Base-by-base conservation (phyloP, 2,329 filamentous ascomycete genomes). In the Trichoderma aggressivum region DNA sequence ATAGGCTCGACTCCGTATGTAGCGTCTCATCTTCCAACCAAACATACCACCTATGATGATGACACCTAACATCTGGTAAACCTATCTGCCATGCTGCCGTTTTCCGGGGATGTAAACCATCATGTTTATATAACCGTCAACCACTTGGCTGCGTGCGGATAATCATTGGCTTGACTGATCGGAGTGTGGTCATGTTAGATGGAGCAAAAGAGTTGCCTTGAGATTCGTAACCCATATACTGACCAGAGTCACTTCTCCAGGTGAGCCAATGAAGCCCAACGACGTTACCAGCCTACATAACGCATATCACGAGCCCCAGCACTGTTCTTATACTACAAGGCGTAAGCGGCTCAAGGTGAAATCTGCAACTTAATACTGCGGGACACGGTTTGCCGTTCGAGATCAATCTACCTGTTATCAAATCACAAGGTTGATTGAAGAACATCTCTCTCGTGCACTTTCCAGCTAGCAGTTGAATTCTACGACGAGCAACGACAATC, bases 11-110 rank as follows among this genome's bases (percentile, higher is more conserved):
- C 6, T 16, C 43, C 18, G 24, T n/a, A n/a, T n/a, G n/a, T 30
- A 39, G 43, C 18, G 16, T 12, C 18, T 21, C 3, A 14, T 43
- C 47, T n/a, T 43, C 24, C 12, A 55, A 56, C 26, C 47, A 16
- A 6, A 68, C 24, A 71, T n/a, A 24, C 53, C 47, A 14, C 58
- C n/a, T 59, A 32, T 28, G 36, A 66, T 80, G 80, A 82, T 82
- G 81, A 82, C 74, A 78, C 74, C 72, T 73, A 75, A 78, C 81
- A 82, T 83, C 81, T 83, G 81, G 81, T 83, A 83, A 82, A 79
- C 81, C 80, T 80, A 82, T 72, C 72, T 73, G 74, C 76, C 76
- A 75, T 75, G 76, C 70, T 72, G 59, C 73, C 80, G 74, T 69
- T 78, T 80, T 78, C 71, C 71, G 71, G 62, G 61, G 34, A 39